Conservation (phyloP, 2,329 filamentous ascomycete genomes). For the Trichophaea hybrida region DNA sequence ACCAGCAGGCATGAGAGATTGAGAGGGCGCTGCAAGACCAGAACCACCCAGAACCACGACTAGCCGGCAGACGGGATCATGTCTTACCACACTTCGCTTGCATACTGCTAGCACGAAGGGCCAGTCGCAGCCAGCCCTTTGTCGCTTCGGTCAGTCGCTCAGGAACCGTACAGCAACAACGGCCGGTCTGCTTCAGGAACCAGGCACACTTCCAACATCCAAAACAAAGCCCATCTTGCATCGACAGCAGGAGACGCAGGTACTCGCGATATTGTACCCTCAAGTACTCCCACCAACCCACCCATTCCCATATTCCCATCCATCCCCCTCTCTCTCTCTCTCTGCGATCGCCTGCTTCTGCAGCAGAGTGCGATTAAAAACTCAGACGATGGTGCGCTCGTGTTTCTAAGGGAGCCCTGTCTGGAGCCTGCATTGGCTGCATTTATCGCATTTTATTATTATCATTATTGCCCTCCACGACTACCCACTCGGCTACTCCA, state of each 20-base stretch:
- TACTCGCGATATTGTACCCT: no score
- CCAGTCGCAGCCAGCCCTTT: neutral
- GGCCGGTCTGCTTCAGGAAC: no score
- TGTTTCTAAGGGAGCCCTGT: no score
- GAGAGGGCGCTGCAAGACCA: neutral
- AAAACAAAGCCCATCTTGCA: no score
- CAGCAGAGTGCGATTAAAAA: no score
- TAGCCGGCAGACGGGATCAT: neutral
- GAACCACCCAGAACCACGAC: neutral
- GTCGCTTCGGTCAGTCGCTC: neutral
- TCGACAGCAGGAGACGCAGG: no score
- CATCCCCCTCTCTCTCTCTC: no score
- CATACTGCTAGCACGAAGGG: neutral
- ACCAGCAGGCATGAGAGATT: neutral
- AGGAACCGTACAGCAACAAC: neutral
- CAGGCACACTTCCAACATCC: no score
- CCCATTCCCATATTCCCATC: no score
- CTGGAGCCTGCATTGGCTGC: no score
- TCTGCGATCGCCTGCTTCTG: no score
- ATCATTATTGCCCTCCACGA: neutral
- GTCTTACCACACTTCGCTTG: neutral
- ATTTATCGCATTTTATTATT: neutral
- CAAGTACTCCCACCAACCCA: neutral
- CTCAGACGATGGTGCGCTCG: no score
- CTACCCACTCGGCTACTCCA: conserved; percentile 7